phyloP scores from a whole-genome alignment of 2,329 filamentous ascomycete species.

The Fusarium solani-melongenae region DNA sequence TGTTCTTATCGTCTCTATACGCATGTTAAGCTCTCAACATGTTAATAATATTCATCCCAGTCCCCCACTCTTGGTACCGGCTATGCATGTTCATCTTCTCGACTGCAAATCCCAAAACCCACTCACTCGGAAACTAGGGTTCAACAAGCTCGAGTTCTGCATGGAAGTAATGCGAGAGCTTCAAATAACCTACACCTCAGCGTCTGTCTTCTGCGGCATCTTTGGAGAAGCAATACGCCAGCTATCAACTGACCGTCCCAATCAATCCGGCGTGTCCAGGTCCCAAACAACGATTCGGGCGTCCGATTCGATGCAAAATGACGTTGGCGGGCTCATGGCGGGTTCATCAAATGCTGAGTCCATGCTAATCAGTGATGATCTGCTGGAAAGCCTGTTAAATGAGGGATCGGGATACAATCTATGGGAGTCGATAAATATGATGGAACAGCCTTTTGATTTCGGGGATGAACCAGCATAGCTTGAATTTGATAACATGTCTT shows the following conservation, averaged over 20 bases:
- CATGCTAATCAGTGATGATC: background rate
- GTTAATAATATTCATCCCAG: background rate
- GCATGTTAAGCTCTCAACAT: background rate
- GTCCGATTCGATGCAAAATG: background rate
- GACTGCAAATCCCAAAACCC: background rate
- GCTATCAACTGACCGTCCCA: fast-evolving
- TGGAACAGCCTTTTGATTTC: background rate
- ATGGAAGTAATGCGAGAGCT: background rate
- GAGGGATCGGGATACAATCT: background rate
- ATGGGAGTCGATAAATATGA: background rate
- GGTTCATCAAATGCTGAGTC: background rate
- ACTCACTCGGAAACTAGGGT: background rate
- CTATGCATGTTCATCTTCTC: background rate
- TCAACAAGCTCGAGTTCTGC: background rate
- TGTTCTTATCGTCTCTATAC: background rate
- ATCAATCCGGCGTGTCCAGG: background rate
- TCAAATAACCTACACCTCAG: background rate
- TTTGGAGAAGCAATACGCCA: background rate
- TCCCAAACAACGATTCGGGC: background rate
- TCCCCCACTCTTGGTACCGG: background rate
- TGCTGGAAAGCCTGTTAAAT: background rate
- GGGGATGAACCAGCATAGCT: background rate
- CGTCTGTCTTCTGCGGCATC: background rate
- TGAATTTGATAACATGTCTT: background rate
- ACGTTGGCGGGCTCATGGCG: background rate